Conservation (phyloP, 2,329 filamentous ascomycete species). For the Lasiodiplodia sp. region DNA sequence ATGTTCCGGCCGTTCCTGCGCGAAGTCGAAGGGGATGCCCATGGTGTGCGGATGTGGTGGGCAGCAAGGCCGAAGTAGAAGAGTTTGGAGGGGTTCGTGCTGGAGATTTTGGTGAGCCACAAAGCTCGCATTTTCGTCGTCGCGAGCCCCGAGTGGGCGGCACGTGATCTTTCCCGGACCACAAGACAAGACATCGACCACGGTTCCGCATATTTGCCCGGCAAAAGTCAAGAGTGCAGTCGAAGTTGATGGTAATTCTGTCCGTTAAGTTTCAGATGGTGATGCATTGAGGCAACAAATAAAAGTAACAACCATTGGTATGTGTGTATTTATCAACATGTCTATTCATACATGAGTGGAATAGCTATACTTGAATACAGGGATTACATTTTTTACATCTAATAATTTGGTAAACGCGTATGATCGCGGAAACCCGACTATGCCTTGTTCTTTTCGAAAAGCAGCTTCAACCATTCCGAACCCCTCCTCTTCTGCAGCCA, state of each 20-base stretch:
- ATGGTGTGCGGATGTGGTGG: constrained; percentile 41
- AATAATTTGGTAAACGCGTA: too few species aligned
- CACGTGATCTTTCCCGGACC: constrained; percentile 6
- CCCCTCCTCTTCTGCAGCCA: constrained; percentile 10
- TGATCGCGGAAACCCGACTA: background rate
- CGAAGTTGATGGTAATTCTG: too few species aligned
- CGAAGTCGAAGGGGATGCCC: constrained; percentile 76
- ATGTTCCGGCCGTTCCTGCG: constrained; percentile 88
- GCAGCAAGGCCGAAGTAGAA: constrained; percentile 9
- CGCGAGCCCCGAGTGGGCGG: constrained; percentile 19
- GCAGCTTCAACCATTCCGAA: background rate
- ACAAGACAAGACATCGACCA: constrained; percentile 6
- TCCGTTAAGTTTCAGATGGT: too few species aligned
- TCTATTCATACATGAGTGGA: too few species aligned
- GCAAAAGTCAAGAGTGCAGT: background rate
- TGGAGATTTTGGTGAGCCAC: constrained; percentile 19
- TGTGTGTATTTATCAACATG: too few species aligned
- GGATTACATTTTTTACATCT: too few species aligned
- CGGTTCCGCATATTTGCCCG: background rate
- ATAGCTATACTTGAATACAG: too few species aligned
- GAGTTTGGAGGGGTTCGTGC: constrained; percentile 21
- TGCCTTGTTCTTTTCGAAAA: background rate
- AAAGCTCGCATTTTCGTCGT: constrained; percentile 21
- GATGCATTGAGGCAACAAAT: too few species aligned
- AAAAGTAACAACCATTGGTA: too few species aligned